Conservation (phyloP, 345 rosid species). For the Camelina laxa region DNA sequence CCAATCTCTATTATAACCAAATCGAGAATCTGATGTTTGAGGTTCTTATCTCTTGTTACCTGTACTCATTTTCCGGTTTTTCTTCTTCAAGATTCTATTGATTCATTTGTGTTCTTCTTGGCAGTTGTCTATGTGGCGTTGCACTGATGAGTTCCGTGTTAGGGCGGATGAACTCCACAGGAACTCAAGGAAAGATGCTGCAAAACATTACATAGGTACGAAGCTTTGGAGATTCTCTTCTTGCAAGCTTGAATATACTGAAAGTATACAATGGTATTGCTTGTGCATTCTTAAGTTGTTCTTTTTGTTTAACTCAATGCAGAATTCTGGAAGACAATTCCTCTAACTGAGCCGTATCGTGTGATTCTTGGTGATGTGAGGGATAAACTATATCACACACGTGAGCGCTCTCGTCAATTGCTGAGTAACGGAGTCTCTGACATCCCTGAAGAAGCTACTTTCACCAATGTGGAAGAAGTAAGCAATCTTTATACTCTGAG, state of each 20-base stretch:
- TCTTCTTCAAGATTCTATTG: not conserved
- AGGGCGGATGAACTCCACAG: conserved; percentile 77
- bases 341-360: conserved; percentile 90
- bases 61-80: not conserved
- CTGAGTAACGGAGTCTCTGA: conserved; percentile 82
- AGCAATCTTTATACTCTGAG: not conserved
- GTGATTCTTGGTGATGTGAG: conserved; percentile 94
- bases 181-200: conserved; percentile 84
- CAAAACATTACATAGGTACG: conserved; percentile 96
- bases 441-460: conserved; percentile 78
- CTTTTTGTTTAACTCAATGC: conserved; percentile 23
- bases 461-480: conserved; percentile 85
- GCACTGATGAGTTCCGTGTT: conserved; percentile 88
- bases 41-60: conserved; percentile 48
- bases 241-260: not conserved
- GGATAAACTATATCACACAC: conserved; percentile 86
- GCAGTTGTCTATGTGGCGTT: conserved; percentile 99
- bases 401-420: conserved; percentile 90
- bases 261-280: conserved; percentile 4
- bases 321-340: conserved; percentile 95
- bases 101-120: conserved; percentile 26
- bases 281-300: not conserved
- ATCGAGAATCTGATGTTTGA: conserved; percentile 98
- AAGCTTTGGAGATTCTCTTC: not conserved
- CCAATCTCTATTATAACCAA: conserved; percentile 87